Evolutionary conservation across 2,329 filamentous ascomycete species (phyloP).

Genomic region (Ophiostoma quercus): DNA sequence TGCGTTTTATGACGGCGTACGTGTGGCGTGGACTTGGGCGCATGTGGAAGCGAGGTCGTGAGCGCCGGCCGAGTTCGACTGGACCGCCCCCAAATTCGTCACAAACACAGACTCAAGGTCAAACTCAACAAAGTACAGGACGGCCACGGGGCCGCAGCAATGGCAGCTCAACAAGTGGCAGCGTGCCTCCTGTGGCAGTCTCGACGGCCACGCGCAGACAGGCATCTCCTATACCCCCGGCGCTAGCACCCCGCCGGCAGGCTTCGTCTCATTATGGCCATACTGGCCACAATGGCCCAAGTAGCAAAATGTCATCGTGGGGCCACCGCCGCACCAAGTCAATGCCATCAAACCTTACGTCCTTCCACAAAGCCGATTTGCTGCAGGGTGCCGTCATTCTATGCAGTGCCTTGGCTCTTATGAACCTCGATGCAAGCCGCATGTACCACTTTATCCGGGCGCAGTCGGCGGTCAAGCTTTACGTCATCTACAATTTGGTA

Average conservation of each 20-base stretch:
- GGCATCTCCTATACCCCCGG: not conserved
- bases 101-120: not conserved
- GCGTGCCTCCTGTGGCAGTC: not conserved
- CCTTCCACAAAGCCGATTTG: constrained; percentile 91
- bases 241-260: not conserved
- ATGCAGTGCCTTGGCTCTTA: constrained; percentile 75
- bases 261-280: not conserved
- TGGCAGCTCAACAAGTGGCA: constrained; percentile 16
- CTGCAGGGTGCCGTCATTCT: constrained; percentile 86
- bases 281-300: not conserved
- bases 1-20: constrained; percentile 65
- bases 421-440: constrained; percentile 87
- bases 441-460: constrained; percentile 98
- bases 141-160: constrained; percentile 19
- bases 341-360: constrained; percentile 74
- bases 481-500: constrained; percentile 97
- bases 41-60: constrained; percentile 60
- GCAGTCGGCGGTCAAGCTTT: constrained; percentile 94
- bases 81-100: constrained; percentile 32
- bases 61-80: constrained; percentile 34
- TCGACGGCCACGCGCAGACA: not conserved
- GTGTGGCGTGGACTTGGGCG: constrained; percentile 75
- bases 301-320: constrained; percentile 23
- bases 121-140: not conserved
- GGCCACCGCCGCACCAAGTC: constrained; percentile 66